These are phyloP conservation scores for Solanum arcanum DNA, from an alignment of 257 asterid species.

Conservation along the genomic window DNA sequence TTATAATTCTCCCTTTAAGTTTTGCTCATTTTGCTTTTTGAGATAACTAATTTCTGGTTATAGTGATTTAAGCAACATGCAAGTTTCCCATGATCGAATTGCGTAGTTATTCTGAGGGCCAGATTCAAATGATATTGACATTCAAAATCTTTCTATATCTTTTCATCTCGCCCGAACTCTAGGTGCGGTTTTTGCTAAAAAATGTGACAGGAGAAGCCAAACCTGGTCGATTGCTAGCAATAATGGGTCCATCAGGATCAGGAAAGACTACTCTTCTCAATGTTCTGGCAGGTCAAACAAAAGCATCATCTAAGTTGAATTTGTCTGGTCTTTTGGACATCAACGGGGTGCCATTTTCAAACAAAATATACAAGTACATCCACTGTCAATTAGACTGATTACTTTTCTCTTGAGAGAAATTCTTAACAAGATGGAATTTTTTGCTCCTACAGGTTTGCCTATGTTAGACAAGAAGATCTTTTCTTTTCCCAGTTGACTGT, in stretches of 20 bases:
- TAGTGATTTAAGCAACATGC: neutral
- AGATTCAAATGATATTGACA: neutral
- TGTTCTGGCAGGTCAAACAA: constrained; percentile 80
- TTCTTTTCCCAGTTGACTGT: constrained; percentile 97
- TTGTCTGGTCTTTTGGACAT: constrained; percentile 87
- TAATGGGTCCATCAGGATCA: constrained; percentile 99
- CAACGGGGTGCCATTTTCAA: constrained; percentile 59
- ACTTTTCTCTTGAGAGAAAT: neutral
- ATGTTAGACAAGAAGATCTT: constrained; percentile 89
- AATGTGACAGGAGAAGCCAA: constrained; percentile 82
- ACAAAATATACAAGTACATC: constrained; percentile 58
- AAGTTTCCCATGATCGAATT: neutral
- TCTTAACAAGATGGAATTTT: neutral
- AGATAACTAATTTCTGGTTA: neutral
- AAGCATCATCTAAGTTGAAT: constrained; percentile 62
- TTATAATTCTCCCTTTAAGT: neutral
- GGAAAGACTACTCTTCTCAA: constrained; percentile 97
- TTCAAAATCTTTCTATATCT: neutral
- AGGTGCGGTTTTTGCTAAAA: constrained; percentile 78
- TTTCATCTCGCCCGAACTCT: neutral
- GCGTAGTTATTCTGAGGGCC: neutral
- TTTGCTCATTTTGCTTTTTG: neutral
- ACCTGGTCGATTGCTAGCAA: constrained; percentile 87
- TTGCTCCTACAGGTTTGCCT: constrained; percentile 62
- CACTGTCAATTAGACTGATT: neutral